Base-by-base conservation (phyloP, 2,329 filamentous ascomycete genomes). In the Colletotrichum sp. region DNA sequence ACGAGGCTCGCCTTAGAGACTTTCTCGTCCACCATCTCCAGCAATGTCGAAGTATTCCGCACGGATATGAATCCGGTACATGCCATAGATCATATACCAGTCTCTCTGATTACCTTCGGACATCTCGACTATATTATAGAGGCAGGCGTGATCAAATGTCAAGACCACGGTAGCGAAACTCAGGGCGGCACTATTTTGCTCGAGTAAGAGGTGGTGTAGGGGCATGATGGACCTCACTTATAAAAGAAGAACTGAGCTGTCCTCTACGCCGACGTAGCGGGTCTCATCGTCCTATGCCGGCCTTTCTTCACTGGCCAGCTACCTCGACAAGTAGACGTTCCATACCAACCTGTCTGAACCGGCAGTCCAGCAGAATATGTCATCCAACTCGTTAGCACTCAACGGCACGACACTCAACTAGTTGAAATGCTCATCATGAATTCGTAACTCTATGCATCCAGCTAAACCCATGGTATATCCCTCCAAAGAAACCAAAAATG, bases 391-490 rank as follows among this genome's bases (percentile, higher is more conserved):
- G 34, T 0, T 36, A 36, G 0, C 7, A 36, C 34, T 36, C 34
- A 36, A 0, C 34, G 34, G 34, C 34, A n/a, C n/a, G n/a, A n/a
- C n/a, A n/a, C n/a, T n/a, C n/a, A n/a, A n/a, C n/a, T n/a, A n/a
- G n/a, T n/a, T n/a, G n/a, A n/a, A 52, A 52, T 52, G 43, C 43
- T 52, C 43, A 52, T 64, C 62, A 52, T 65, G 18, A 52, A 65
- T 65, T 52, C 62, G 38, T 65, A 7, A 65, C 24, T 52, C 14
- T 65, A 52, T 28, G 30, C 32, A 10, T 24, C 62, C 28, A 36
- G n/a, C 32, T 36, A 16, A 38, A 1, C 59, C 30, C 32, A n/a
- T 65, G 62, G 62, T 65, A 65, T 65, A 65, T 65, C 62, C 62
- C 24, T 30, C 38, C 62, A 65, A 65, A 52, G 24, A 65, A 65